phyloP scores from a whole-genome alignment of 108 stramenopile species.

The Nitzschia sp. region DNA sequence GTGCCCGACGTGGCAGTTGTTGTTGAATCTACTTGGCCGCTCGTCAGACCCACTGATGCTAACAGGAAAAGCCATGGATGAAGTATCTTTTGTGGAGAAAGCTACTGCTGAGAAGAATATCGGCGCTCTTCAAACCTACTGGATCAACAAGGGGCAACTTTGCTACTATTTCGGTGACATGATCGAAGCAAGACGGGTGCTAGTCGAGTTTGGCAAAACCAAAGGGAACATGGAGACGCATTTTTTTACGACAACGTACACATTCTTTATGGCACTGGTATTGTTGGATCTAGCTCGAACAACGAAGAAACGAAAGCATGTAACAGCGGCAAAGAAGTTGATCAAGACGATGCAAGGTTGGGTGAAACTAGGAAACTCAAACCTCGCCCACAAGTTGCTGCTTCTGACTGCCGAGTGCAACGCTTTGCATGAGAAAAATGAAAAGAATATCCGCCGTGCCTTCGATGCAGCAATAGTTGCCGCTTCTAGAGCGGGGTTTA shows the following conservation, averaged over 20 bases:
- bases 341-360: slow-evolving; percentile 13
- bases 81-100: background rate
- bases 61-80: slow-evolving; percentile 18
- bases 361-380: slow-evolving; percentile 9
- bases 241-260: background rate
- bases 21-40: slow-evolving; percentile 14
- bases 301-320: background rate
- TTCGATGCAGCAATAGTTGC: slow-evolving; percentile 31
- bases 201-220: background rate
- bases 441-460: background rate
- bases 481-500: slow-evolving; percentile 23
- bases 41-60: slow-evolving; percentile 14
- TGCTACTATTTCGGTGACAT: slow-evolving; percentile 12
- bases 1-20: background rate
- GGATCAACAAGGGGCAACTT: background rate
- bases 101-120: background rate
- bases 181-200: background rate
- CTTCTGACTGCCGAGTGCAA: slow-evolving; percentile 23
- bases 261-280: background rate
- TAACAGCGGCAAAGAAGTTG: background rate
- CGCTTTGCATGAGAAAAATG: background rate
- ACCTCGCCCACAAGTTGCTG: slow-evolving; percentile 3
- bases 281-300: slow-evolving; percentile 5
- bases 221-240: background rate
- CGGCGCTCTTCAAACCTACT: background rate